Evolutionary conservation across 108 stramenopile genomes (phyloP).

Genomic region (Pseudonitzschia multistriata): DNA sequence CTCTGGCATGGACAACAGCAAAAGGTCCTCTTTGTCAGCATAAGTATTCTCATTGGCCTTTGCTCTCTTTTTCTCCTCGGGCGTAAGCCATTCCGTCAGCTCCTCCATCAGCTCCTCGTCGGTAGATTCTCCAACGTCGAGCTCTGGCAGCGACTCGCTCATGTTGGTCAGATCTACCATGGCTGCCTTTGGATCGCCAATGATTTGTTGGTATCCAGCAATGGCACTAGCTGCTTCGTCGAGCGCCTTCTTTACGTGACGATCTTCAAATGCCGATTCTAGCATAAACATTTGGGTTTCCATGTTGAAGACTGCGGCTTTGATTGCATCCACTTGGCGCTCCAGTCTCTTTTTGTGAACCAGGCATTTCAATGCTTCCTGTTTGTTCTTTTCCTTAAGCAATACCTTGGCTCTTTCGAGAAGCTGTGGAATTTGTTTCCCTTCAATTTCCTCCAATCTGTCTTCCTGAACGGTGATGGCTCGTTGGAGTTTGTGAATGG

Average conservation of each 20-base stretch:
- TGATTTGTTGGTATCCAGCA: slow-evolving; percentile 19
- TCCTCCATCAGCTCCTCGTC: slow-evolving; percentile 38
- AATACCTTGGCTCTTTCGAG: slow-evolving; percentile 21
- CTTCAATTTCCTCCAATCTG: slow-evolving; percentile 31
- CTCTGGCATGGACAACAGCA: slow-evolving; percentile 20
- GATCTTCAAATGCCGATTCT: slow-evolving; percentile 41
- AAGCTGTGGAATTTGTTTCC: slow-evolving; percentile 19
- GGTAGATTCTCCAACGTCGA: slow-evolving; percentile 6
- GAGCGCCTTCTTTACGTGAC: slow-evolving; percentile 35
- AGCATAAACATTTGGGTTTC: slow-evolving; percentile 46
- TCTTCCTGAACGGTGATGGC: slow-evolving; percentile 27
- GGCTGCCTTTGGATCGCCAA: slow-evolving; percentile 10
- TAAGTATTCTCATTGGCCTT: background rate
- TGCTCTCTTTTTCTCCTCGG: slow-evolving; percentile 10
- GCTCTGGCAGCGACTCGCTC: slow-evolving; percentile 4
- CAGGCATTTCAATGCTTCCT: slow-evolving; percentile 33
- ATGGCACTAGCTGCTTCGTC: slow-evolving; percentile 32
- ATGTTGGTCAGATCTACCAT: slow-evolving; percentile 16
- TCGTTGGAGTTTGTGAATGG: slow-evolving; percentile 28
- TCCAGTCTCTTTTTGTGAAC: slow-evolving; percentile 26
- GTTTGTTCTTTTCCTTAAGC: slow-evolving; percentile 16
- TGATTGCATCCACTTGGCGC: slow-evolving; percentile 28
- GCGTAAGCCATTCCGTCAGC: slow-evolving; percentile 21
- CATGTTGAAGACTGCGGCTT: slow-evolving; percentile 44
- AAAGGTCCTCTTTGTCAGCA: slow-evolving; percentile 20